Evolutionary conservation across 2,329 filamentous ascomycete species (phyloP), one percentile per base, ranked within the genome.

Genomic region (Paracorniculantispora psalliotae): DNA sequence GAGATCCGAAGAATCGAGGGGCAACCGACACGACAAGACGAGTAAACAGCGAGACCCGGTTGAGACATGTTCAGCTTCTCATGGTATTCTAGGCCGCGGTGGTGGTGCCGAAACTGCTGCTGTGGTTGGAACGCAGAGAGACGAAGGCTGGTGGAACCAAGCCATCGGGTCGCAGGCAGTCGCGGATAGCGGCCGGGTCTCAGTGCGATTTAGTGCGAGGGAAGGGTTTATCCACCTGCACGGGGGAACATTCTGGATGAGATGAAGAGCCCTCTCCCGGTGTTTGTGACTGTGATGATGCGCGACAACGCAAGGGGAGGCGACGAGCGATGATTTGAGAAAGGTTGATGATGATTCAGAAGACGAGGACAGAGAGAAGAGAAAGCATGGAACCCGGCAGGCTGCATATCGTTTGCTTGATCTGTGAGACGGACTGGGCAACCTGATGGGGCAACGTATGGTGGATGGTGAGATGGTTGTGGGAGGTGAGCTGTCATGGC

Each of bases 31-130:
- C 30, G 30, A 33, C 30, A 33, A 33, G 30, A 33, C 30, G 30
- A 33, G 30, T 12, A 33, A 37, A 17, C 5, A 33, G 46, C 46
- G 33, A 52, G 17, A 23, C 25, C 17, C 39, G n/a, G 39, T 37
- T 47, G 52, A 55, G 37, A 55, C 52, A 55, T 47, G n/a, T 47
- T 55, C 28, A 47, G 52, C 52, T 55, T 33, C 41, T 15, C 28
- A 47, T 23, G 52, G 28, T 26, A 21, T 19, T 47, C 28, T 35
- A 26, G 33, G 41, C 30, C 43, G 21, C 6, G 43, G 7, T 6
- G 43, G n/a, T 6, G 43, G 7, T 6, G 43, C 4, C n/a, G 12
- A 21, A 46, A 33, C n/a, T n/a, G n/a, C n/a, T 33, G 7, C 6
- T 21, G 21, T 23, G 43, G 21, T 25, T 21, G 43, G 37, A 46